phyloP scores from a whole-genome alignment of 2,329 filamentous ascomycete genomes.

The Neoascochyta sp. region DNA sequence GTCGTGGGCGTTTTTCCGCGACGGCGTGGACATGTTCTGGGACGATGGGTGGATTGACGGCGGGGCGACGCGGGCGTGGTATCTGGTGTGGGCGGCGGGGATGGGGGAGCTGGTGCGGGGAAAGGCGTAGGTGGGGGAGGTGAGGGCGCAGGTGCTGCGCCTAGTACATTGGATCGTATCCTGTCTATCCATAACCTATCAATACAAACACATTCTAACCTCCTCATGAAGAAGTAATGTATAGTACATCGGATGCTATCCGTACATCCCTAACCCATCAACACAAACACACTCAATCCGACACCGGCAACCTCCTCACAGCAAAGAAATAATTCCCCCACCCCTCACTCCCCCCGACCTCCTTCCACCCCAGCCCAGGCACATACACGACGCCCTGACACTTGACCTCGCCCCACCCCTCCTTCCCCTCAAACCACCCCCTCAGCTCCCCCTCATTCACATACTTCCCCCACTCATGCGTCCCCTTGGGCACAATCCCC shows the following conservation, averaged over 20 bases:
- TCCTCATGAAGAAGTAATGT: no score
- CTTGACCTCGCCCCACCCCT: slow-evolving; percentile 46
- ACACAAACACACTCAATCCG: background rate
- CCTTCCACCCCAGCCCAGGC: slow-evolving; percentile 84
- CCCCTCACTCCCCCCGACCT: slow-evolving; percentile 74
- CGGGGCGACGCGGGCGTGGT: slow-evolving; percentile 55
- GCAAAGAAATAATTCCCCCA: slow-evolving; percentile 97
- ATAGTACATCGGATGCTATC: no score
- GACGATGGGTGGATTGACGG: slow-evolving; percentile 69
- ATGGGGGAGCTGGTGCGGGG: slow-evolving; percentile 18
- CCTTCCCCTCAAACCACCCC: slow-evolving; percentile 43
- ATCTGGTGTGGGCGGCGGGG: slow-evolving; percentile 30
- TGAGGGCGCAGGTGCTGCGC: no score
- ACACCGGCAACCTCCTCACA: slow-evolving; percentile 56
- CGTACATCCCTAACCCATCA: slow-evolving; percentile 1
- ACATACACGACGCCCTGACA: slow-evolving; percentile 85
- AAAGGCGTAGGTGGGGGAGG: slow-evolving; percentile 1
- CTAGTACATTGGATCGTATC: no score
- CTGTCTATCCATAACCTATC: no score
- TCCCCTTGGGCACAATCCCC: slow-evolving; percentile 83
- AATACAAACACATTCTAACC: no score
- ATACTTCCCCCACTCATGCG: slow-evolving; percentile 96
- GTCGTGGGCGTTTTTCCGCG: slow-evolving; percentile 72
- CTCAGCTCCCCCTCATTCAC: slow-evolving; percentile 78
- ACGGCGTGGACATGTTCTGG: slow-evolving; percentile 54